phyloP scores from a whole-genome alignment of 306 rosid genomes.

The Herpetospermum pedunculosum region DNA sequence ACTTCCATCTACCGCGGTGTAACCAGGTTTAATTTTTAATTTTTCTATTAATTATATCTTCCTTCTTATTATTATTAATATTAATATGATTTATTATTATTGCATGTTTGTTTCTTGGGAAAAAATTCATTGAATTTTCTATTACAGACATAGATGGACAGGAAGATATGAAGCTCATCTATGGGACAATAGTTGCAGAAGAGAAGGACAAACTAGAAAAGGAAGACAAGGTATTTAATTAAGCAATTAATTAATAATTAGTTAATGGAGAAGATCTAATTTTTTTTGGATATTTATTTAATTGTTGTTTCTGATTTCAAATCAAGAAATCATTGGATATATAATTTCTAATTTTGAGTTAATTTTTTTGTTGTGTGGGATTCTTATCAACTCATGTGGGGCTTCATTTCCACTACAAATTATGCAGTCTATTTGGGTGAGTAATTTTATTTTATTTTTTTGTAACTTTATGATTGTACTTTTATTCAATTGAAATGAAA shows the following conservation, averaged over 20 bases:
- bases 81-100: background rate
- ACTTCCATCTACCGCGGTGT: constrained; percentile 97
- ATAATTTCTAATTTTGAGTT: background rate
- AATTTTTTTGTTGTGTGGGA: constrained; percentile 1
- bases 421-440: constrained; percentile 84
- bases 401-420: constrained; percentile 20
- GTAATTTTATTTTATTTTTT: constrained; percentile 1
- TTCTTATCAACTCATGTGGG: constrained; percentile 3
- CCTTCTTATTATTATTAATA: background rate
- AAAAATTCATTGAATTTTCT: background rate
- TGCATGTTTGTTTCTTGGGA: background rate
- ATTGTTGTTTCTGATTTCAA: background rate
- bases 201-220: constrained; percentile 95
- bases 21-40: constrained; percentile 37
- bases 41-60: background rate
- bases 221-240: constrained; percentile 72
- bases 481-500: background rate
- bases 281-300: background rate
- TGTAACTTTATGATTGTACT: background rate
- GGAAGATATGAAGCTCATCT: constrained; percentile 94
- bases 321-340: background rate
- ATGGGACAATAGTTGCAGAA: constrained; percentile 93
- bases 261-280: background rate
- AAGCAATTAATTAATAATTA: background rate
- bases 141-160: constrained; percentile 79